Percentiles rank a stretch among this genome's conserved stretches.
Evolutionary conservation across 106 monocot species (phyloP).

Genomic region (Posidonia australis): DNA sequence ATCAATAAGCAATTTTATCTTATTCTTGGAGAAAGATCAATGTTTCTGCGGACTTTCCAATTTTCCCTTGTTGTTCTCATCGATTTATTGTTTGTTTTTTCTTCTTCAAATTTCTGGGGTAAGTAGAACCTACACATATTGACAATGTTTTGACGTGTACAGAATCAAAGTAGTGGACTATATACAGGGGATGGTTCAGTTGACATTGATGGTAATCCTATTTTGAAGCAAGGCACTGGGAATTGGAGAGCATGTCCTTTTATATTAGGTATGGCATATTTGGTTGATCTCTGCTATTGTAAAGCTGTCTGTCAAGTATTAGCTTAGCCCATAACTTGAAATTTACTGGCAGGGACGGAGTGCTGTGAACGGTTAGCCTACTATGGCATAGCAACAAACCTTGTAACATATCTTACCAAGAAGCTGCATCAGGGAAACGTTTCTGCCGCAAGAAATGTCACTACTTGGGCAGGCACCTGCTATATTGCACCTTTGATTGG

Average conservation of each 20-base stretch:
- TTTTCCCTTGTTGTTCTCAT: too few species aligned
- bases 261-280: constrained; percentile 16
- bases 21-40: too few species aligned
- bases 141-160: constrained; percentile 1
- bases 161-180: constrained; percentile 3
- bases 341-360: constrained; percentile 46
- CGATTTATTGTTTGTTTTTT: not conserved
- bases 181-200: constrained; percentile 31
- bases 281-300: not conserved
- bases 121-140: not conserved
- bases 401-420: constrained; percentile 70
- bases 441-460: constrained; percentile 72
- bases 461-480: constrained; percentile 91
- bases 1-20: too few species aligned
- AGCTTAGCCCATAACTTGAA: not conserved
- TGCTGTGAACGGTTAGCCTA: constrained; percentile 86
- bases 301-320: not conserved
- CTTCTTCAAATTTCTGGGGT: not conserved
- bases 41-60: too few species aligned
- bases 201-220: constrained; percentile 20
- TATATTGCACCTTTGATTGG: constrained; percentile 75
- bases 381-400: constrained; percentile 77
- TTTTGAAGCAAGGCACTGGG: constrained; percentile 18
- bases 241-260: constrained; percentile 30
- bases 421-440: constrained; percentile 73